These are phyloP conservation scores for Claviceps lovelessii DNA, from an alignment of 2,329 filamentous ascomycete species.

Conservation along the genomic window DNA sequence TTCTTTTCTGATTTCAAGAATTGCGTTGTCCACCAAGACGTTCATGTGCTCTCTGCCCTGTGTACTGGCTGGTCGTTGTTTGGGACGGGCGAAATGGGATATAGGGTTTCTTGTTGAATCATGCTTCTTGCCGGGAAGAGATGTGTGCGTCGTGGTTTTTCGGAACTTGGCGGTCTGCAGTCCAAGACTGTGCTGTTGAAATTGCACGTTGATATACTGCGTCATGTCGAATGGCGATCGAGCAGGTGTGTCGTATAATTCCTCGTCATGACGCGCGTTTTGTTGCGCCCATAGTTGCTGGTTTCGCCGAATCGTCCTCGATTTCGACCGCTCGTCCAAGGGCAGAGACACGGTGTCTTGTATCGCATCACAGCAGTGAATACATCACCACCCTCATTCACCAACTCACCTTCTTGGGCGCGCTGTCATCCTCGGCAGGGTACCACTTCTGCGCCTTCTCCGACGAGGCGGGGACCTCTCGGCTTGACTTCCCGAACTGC, in stretches of 20 bases:
- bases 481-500: conserved; percentile 95
- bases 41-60: conserved; percentile 2
- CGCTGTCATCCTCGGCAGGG: conserved; percentile 78
- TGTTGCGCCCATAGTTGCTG: neutral
- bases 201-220: neutral
- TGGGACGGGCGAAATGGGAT: neutral
- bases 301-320: neutral
- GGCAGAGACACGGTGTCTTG: neutral
- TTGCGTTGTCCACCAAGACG: neutral
- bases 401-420: conserved; percentile 84
- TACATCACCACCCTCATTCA: conserved; percentile 10
- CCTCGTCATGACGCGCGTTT: neutral
- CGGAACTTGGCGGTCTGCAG: neutral
- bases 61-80: neutral
- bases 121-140: neutral
- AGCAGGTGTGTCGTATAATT: neutral
- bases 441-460: conserved; percentile 99
- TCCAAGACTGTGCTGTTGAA: neutral
- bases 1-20: neutral
- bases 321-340: neutral
- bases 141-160: neutral
- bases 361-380: conserved; percentile 4
- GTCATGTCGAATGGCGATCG: neutral
- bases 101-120: neutral
- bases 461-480: conserved; percentile 70